A percentile compares a stretch with the other conserved stretches of the same genome.
phyloP scores from a whole-genome alignment of 176 grass and related monocot species.

The Aegilops bicornis region DNA sequence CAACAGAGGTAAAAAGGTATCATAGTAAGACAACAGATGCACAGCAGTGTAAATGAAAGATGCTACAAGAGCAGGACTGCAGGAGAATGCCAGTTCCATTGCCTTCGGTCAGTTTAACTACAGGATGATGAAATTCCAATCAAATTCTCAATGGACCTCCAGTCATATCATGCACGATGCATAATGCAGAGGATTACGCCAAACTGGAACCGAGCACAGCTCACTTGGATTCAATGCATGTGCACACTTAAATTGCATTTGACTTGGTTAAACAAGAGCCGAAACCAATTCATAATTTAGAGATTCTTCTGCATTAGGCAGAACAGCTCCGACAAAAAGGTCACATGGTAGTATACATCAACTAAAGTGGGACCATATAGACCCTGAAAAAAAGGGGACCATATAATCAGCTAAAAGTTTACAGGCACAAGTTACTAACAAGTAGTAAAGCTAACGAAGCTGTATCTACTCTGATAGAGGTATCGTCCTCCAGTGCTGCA shows the following conservation, averaged over 20 bases:
- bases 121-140: neutral
- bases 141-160: neutral
- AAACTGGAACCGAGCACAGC: neutral
- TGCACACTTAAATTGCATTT: neutral
- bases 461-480: slow-evolving; percentile 29
- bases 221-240: neutral
- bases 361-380: neutral
- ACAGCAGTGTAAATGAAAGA: neutral
- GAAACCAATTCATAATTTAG: neutral
- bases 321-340: neutral
- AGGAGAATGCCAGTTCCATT: neutral
- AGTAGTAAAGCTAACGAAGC: neutral
- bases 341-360: neutral
- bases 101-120: neutral
- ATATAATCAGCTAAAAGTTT: neutral
- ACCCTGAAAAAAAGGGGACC: neutral
- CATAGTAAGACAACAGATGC: neutral
- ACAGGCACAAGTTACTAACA: slow-evolving; percentile 9
- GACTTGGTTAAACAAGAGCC: neutral
- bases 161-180: neutral
- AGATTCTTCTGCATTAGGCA: neutral
- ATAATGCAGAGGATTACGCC: neutral
- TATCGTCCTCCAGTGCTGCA: neutral
- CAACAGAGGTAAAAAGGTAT: neutral
- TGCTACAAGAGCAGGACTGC: neutral